These are phyloP conservation scores for Turnera subulata DNA, from an alignment of 345 rosid species.

Conservation along the genomic window DNA sequence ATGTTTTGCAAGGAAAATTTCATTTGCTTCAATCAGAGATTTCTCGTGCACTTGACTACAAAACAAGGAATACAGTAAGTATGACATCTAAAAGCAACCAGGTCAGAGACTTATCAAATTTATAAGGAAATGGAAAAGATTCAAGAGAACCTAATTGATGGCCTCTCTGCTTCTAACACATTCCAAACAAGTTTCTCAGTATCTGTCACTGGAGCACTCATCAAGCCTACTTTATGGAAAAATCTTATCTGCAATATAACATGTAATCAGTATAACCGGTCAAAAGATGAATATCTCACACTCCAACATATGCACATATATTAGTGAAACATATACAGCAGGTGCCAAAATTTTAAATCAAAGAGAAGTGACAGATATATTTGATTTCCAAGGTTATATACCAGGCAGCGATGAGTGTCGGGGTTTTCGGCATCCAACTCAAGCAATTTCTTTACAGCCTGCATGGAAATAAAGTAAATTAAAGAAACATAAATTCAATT, in stretches of 20 bases:
- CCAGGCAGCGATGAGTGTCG: conserved; percentile 87
- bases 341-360: no score
- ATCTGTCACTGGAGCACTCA: conserved; percentile 59
- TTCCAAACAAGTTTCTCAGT: conserved; percentile 82
- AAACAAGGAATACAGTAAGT: conserved; percentile 2
- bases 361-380: no score
- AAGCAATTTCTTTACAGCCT: conserved; percentile 89
- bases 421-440: conserved; percentile 85
- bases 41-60: conserved; percentile 76
- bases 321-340: no score
- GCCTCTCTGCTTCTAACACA: conserved; percentile 89
- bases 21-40: conserved; percentile 74
- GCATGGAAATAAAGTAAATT: conserved; percentile 8
- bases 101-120: neutral
- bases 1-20: conserved; percentile 64
- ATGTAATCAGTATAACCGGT: no score
- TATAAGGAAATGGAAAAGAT: neutral
- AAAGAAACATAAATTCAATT: conserved; percentile 1
- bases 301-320: no score
- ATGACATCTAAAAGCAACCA: neutral
- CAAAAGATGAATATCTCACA: no score
- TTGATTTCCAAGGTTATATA: conserved; percentile 24
- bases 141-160: conserved; percentile 59
- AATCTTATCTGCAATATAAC: conserved; percentile 59
- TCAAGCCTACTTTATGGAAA: conserved; percentile 63